Evolutionary conservation across 192 early-diverging fungal genomes (phyloP), one percentile per base, ranked within the genome.

Genomic region (Coemansia sp.): DNA sequence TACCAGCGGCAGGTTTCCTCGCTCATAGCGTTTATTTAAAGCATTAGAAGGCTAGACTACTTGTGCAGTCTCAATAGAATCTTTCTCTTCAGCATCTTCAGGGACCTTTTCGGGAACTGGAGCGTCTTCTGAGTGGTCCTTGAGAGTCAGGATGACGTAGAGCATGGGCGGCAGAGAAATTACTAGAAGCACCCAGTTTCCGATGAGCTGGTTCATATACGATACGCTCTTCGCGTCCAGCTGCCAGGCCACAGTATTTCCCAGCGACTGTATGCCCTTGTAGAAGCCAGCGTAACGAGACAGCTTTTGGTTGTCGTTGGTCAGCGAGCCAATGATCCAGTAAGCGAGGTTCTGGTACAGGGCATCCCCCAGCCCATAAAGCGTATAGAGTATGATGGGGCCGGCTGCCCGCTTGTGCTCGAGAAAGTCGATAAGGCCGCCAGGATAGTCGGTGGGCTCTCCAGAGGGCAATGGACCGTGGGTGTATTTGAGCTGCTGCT

Each of bases 211-310:
- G 48, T 69, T 55, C 70, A 84, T 59, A 48, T 68, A 82, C 14
- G 79, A 38, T 20, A 72, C 68, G 12, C 59, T 54, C 30, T 67
- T 69, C 20, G 87, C 83, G 57, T 86, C 87, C 50, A 88, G 67
- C 54, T 87, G 83, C 82, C 87, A 86, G 0, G 85, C 79, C 30
- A 90, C 78, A 50, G 86, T 89, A 52, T 68, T 81, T 14, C 82
- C 87, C 50, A 84, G 79, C 53, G 85, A 88, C 80, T 94, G 92
- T 46, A 91, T 86, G 45, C 86, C 88, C 83, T 94, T 94, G 86
- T 94, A 94, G 80, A 88, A 92, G 7, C 91, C 92, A 43, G 84
- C 81, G 55, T 86, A 91, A 41, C 87, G 82, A 15, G 89, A 81
- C 41, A 86, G 70, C 54, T 79, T 71, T 49, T 83, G 82, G 54